Evolutionary conservation across 1,284 basidiomycete genomes (phyloP).

Genomic region (Cryptococcus deneoformans): DNA sequence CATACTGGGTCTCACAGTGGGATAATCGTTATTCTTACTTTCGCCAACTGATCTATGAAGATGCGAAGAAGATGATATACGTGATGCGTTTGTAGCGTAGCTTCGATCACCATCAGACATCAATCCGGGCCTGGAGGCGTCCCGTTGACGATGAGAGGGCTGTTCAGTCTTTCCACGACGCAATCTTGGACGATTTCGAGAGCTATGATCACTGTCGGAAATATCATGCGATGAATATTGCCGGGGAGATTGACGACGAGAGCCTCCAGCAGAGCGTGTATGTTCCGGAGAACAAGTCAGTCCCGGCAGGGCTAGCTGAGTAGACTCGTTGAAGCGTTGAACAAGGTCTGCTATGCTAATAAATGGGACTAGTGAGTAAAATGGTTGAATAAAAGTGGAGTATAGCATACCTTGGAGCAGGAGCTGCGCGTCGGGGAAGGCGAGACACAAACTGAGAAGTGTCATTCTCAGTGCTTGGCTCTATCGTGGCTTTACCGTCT

Average conservation of each 20-base stretch:
- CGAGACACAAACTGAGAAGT: conserved; percentile 55
- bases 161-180: conserved; percentile 42
- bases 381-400: background rate
- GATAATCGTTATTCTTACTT: conserved; percentile 7
- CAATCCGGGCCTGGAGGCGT: conserved; percentile 20
- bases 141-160: conserved; percentile 25
- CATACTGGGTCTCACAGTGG: conserved; percentile 6
- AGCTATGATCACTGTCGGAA: conserved; percentile 48
- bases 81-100: conserved; percentile 75
- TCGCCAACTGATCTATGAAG: conserved; percentile 5
- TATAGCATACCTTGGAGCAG: conserved; percentile 33
- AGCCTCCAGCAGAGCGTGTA: conserved; percentile 22
- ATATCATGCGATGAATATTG: conserved; percentile 14
- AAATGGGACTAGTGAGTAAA: no score
- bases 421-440: conserved; percentile 61
- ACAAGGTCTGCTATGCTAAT: conserved; percentile 77
- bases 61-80: conserved; percentile 24
- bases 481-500: background rate
- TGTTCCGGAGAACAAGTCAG: conserved; percentile 21
- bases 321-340: conserved; percentile 60
- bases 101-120: conserved; percentile 82
- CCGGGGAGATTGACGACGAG: conserved; percentile 14
- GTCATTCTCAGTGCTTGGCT: conserved; percentile 46
- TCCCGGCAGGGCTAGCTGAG: conserved; percentile 8
- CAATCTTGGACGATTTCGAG: conserved; percentile 28